These are phyloP conservation scores for Lithospermum erythrorhizon DNA, from an alignment of 257 asterid species.

Conservation along the genomic window DNA sequence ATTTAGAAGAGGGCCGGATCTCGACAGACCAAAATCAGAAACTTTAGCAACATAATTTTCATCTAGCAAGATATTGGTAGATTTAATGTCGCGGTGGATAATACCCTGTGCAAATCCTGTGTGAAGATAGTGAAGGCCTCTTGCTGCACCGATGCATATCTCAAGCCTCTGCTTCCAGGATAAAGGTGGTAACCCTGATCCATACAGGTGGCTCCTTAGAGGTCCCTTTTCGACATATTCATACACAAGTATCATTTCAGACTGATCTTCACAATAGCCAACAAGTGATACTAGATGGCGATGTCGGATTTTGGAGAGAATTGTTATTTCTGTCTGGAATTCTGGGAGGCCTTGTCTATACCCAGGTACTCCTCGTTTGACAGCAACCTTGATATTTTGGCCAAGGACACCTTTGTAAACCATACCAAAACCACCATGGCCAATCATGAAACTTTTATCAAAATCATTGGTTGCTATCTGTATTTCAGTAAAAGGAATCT, in stretches of 20 bases:
- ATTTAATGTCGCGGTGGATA: constrained; percentile 68
- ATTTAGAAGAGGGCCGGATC: constrained; percentile 54
- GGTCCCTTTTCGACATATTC: constrained; percentile 76
- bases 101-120: constrained; percentile 75
- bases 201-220: constrained; percentile 45
- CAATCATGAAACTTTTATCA: constrained; percentile 42
- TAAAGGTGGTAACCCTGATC: constrained; percentile 30
- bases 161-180: constrained; percentile 77
- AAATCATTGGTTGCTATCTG: constrained; percentile 53
- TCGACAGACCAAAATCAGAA: constrained; percentile 74
- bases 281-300: constrained; percentile 62
- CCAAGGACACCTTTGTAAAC: constrained; percentile 50
- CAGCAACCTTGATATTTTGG: constrained; percentile 49
- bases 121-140: constrained; percentile 75
- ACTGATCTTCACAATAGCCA: constrained; percentile 65
- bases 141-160: constrained; percentile 79
- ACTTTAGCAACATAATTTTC: constrained; percentile 53
- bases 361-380: constrained; percentile 55
- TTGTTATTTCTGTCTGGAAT: constrained; percentile 55
- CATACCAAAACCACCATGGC: constrained; percentile 65
- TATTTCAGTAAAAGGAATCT: constrained; percentile 48
- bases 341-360: constrained; percentile 70
- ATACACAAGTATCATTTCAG: constrained; percentile 71
- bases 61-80: constrained; percentile 63
- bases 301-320: constrained; percentile 63